A percentile compares a stretch with the other conserved stretches of the same genome.
These are phyloP conservation scores for Mycena amicta DNA, from an alignment of 768 basidiomycete genomes.

Conservation along the genomic window DNA sequence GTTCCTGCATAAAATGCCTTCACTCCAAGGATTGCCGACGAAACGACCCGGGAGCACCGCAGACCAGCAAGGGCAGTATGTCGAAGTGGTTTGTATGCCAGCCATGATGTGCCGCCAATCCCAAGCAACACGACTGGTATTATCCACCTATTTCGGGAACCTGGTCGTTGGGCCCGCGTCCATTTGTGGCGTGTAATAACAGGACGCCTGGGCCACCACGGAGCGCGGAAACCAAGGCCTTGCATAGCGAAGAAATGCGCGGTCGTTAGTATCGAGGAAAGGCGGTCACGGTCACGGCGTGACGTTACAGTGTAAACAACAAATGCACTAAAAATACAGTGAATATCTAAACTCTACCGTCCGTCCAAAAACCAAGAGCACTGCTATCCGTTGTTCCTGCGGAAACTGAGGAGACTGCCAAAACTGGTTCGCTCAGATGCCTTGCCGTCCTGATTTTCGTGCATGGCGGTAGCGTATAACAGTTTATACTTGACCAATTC, in stretches of 20 bases:
- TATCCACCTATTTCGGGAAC: slow-evolving; percentile 32
- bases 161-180: background rate
- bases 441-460: slow-evolving; percentile 71
- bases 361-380: background rate
- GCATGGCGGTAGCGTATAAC: slow-evolving; percentile 84
- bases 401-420: slow-evolving; percentile 20
- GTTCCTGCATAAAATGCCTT: slow-evolving; percentile 20
- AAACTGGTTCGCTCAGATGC: slow-evolving; percentile 66
- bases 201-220: background rate
- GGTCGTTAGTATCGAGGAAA: too few species aligned
- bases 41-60: slow-evolving; percentile 80
- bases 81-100: slow-evolving; percentile 76
- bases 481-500: slow-evolving; percentile 95
- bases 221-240: background rate
- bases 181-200: slow-evolving; percentile 1
- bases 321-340: slow-evolving; percentile 7
- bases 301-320: background rate
- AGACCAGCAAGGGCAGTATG: slow-evolving; percentile 72
- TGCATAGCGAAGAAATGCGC: too few species aligned
- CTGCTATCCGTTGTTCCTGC: slow-evolving; percentile 4
- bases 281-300: background rate
- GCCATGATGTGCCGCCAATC: slow-evolving; percentile 38
- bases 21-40: slow-evolving; percentile 36
- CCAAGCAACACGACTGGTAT: slow-evolving; percentile 38
- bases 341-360: background rate